A percentile compares a stretch with the other conserved stretches of the same genome.
phyloP scores from a whole-genome alignment of 2,329 filamentous ascomycete species.

The Monosporascus sp. region DNA sequence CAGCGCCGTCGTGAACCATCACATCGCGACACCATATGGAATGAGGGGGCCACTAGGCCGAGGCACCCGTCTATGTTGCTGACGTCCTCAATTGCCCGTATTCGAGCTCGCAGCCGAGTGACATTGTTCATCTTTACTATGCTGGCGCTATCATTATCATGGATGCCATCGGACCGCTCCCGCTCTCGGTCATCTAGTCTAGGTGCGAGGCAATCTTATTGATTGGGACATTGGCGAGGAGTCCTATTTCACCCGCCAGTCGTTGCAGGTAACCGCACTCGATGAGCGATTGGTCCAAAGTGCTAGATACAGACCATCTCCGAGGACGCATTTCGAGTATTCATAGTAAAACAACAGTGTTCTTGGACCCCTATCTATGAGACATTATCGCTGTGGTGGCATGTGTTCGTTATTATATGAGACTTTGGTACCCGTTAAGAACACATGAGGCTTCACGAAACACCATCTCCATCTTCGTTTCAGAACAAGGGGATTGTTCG shows the following conservation, averaged over 20 bases:
- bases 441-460: too few species aligned
- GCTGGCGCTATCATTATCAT: slow-evolving; percentile 30
- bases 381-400: too few species aligned
- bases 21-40: slow-evolving; percentile 35
- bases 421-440: too few species aligned
- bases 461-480: too few species aligned
- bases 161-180: slow-evolving; percentile 23
- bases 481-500: too few species aligned
- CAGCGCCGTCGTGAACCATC: slow-evolving; percentile 25
- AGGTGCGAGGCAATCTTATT: not conserved
- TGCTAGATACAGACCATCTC: not conserved
- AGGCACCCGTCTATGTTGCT: slow-evolving; percentile 34
- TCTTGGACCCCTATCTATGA: too few species aligned
- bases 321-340: not conserved
- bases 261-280: too few species aligned
- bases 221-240: too few species aligned
- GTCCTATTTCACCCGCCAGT: too few species aligned
- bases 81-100: slow-evolving; percentile 27
- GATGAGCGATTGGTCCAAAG: not conserved
- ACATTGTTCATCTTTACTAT: slow-evolving; percentile 36
- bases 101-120: slow-evolving; percentile 25
- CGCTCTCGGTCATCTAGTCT: slow-evolving; percentile 26
- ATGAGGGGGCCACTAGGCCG: slow-evolving; percentile 24
- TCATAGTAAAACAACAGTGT: too few species aligned
- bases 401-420: too few species aligned